These are phyloP conservation scores for Penicillium sp. DNA, from an alignment of 2,329 filamentous ascomycete species.

Conservation along the genomic window DNA sequence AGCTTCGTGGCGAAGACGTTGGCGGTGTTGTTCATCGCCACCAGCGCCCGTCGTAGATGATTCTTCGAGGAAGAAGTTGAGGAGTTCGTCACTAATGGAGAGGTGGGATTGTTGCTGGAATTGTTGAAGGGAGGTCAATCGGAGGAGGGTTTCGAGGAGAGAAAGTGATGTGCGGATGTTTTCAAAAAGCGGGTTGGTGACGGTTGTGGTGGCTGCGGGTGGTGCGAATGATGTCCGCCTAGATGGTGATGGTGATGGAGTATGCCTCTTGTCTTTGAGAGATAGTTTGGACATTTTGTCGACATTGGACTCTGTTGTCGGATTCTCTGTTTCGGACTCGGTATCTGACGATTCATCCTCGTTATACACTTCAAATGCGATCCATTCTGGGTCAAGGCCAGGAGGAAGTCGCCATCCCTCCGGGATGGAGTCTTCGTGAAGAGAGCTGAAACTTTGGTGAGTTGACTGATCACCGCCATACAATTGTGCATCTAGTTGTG, in stretches of 20 bases:
- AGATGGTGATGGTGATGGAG: conserved; percentile 27
- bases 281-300: conserved; percentile 49
- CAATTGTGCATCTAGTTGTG: conserved; percentile 38
- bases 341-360: conserved; percentile 57
- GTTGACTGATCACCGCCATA: conserved; percentile 14
- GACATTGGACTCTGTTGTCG: conserved; percentile 26
- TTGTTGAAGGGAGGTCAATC: conserved; percentile 80
- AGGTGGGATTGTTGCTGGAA: conserved; percentile 86
- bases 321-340: conserved; percentile 42
- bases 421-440: conserved; percentile 30
- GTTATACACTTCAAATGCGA: conserved; percentile 79
- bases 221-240: conserved; percentile 15
- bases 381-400: conserved; percentile 82
- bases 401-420: conserved; percentile 60
- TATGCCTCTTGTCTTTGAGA: conserved; percentile 27
- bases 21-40: conserved; percentile 56
- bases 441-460: conserved; percentile 15
- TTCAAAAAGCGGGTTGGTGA: conserved; percentile 48
- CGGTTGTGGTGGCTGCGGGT: conserved; percentile 21
- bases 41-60: conserved; percentile 62
- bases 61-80: conserved; percentile 79
- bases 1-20: conserved; percentile 56
- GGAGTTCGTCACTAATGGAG: conserved; percentile 81
- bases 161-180: conserved; percentile 65
- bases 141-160: conserved; percentile 80